Base-by-base conservation (phyloP, 2,329 filamentous ascomycete species). In the Cercospora zeae-maydis region DNA sequence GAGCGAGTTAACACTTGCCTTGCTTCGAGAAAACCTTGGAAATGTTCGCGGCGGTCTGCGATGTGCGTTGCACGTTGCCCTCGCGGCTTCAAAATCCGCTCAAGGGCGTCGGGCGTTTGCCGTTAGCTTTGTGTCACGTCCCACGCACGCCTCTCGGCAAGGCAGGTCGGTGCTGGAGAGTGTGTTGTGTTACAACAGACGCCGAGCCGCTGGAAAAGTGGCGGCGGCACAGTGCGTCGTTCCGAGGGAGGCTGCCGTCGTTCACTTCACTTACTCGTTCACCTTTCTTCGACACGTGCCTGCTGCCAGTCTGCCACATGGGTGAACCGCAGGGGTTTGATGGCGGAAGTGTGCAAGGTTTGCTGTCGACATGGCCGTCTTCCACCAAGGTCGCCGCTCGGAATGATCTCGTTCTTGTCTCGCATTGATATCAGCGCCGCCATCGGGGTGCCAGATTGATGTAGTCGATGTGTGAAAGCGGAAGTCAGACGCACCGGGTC, bases 131-230 rank as follows among this genome's bases (percentile, higher is more conserved):
- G 59, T 56, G 59, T 61, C 33, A 61, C 59, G 31, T 59, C 31
- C 52, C n/a, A 47, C 47, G 58, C 42, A 39, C 31, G 51, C 36
- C 36, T 53, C 27, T 16, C 27, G 59, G 52, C 21, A 21, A 30
- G 10, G 24, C 31, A 31, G n/a, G 51, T 36, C 36, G 42, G n/a
- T n/a, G 30, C 37, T 31, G 49, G 49, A 16, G 19, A 64, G 67
- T 5, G 79, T 67, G 0, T 91, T 5, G 79, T 67, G 0, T 91
- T 91, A 0, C 85, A 37, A 42, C 42, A 31, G 24, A 86, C 72
- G 84, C 85, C 69, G 82, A 86, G 62, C 27, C 49, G 27, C 31
- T 21, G n/a, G 11, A 53, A 53, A 16, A 53, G 49, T n/a, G n/a
- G 14, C 7, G 16, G 16, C 10, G 16, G 13, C 31, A 33, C 49